phyloP scores from a whole-genome alignment of 106 monocot species.

The Allium sativum region DNA sequence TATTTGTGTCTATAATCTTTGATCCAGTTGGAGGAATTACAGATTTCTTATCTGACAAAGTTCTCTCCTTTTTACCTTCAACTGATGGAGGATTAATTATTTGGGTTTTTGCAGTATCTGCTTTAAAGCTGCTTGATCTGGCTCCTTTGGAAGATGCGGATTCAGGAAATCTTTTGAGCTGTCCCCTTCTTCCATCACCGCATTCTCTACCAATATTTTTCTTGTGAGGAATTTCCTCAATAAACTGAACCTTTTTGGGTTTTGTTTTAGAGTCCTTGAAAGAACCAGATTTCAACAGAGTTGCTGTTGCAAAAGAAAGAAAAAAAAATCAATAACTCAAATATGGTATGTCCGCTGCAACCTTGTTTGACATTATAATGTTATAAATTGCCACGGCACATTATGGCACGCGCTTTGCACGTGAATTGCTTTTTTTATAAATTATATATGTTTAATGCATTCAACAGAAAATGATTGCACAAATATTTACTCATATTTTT shows the following conservation, averaged over 20 bases:
- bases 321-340: not conserved
- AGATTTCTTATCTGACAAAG: conserved; percentile 24
- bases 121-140: conserved; percentile 13
- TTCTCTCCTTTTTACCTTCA: conserved; percentile 24
- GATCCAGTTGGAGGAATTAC: conserved; percentile 18
- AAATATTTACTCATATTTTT: no score
- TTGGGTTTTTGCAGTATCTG: conserved; percentile 28
- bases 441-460: no score
- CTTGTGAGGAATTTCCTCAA: conserved; percentile 32
- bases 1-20: conserved; percentile 13
- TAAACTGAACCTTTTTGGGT: conserved; percentile 37
- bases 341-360: no score
- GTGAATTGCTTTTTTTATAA: no score
- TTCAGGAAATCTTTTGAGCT: conserved; percentile 20
- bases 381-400: no score
- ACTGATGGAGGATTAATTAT: conserved; percentile 2
- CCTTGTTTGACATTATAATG: no score
- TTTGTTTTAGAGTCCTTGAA: conserved; percentile 42
- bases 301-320: conserved; percentile 21
- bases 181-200: conserved; percentile 30
- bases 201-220: conserved; percentile 30
- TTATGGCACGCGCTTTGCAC: no score
- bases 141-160: conserved; percentile 42
- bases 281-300: conserved; percentile 43
- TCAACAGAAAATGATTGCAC: no score